Evolutionary conservation across 2,329 filamentous ascomycete genomes (phyloP).

Genomic region (Madurella mycetomatis): DNA sequence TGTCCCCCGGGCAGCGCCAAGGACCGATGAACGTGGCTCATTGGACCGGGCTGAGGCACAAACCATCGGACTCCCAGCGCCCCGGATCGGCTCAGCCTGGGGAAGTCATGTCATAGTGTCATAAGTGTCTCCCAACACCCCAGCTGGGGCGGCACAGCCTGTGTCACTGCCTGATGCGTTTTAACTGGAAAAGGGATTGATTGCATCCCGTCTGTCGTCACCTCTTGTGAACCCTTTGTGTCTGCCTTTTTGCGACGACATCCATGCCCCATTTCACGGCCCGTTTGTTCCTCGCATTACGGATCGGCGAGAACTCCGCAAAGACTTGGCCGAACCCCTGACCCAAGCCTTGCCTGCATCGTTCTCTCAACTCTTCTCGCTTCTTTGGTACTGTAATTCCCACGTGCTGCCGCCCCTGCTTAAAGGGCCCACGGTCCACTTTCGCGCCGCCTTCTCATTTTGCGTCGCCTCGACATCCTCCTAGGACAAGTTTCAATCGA

Average conservation of each 20-base stretch:
- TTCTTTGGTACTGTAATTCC: not conserved
- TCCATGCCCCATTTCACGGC: not conserved
- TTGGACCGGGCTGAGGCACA: not conserved
- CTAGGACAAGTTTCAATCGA: not conserved
- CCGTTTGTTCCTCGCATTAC: not conserved
- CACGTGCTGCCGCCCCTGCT: slow-evolving; percentile 4
- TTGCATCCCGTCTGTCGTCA: not conserved
- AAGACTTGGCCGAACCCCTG: no score
- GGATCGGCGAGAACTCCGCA: not conserved
- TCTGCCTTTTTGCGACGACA: not conserved
- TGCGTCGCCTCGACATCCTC: not conserved
- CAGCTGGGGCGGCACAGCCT: slow-evolving; percentile 1
- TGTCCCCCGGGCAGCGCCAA: not conserved
- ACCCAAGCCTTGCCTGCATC: no score
- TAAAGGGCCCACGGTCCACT: slow-evolving; percentile 8
- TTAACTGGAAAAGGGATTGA: not conserved
- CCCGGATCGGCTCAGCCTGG: slow-evolving; percentile 16
- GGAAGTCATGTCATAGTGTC: slow-evolving; percentile 13
- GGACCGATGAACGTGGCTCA: not conserved
- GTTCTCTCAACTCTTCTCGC: not conserved
- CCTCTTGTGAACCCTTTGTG: not conserved
- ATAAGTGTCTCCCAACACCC: slow-evolving; percentile 9
- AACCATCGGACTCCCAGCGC: slow-evolving; percentile 8
- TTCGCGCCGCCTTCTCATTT: slow-evolving; percentile 3
- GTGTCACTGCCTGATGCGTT: not conserved